Conservation (phyloP, 2,329 filamentous ascomycete species). For the Ilyonectria destructans region DNA sequence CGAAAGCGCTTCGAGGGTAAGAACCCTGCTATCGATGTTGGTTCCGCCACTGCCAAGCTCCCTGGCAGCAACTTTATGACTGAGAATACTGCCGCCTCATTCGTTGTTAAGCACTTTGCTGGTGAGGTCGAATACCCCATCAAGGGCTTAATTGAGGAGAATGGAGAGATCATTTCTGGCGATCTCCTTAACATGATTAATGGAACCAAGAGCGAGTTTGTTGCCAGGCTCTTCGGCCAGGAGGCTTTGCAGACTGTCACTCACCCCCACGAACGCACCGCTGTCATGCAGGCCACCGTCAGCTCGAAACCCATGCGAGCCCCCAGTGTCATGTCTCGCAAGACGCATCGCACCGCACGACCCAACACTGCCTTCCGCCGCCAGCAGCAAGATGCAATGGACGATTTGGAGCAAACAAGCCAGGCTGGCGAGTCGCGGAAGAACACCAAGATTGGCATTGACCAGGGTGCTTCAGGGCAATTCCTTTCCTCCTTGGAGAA, state of each 20-base stretch:
- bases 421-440: conserved; percentile 64
- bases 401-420: conserved; percentile 66
- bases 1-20: conserved; percentile 95
- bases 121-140: conserved; percentile 96
- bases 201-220: conserved; percentile 89
- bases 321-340: conserved; percentile 92
- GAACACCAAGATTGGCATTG: conserved; percentile 64
- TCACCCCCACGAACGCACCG: conserved; percentile 91
- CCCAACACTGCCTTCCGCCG: conserved; percentile 56
- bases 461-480: conserved; percentile 93
- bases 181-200: conserved; percentile 96
- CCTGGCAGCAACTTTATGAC: conserved; percentile 93
- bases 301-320: conserved; percentile 95
- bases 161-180: conserved; percentile 94
- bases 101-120: conserved; percentile 95
- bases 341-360: conserved; percentile 65
- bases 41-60: conserved; percentile 81
- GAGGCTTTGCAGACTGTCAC: conserved; percentile 92
- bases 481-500: conserved; percentile 92
- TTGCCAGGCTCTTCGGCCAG: conserved; percentile 94
- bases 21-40: conserved; percentile 89
- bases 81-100: conserved; percentile 84
- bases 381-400: conserved; percentile 61
- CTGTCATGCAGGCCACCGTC: conserved; percentile 96
- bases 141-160: conserved; percentile 91